Base-by-base conservation (phyloP, 2,329 filamentous ascomycete genomes). In the Fusarium paranaense region DNA sequence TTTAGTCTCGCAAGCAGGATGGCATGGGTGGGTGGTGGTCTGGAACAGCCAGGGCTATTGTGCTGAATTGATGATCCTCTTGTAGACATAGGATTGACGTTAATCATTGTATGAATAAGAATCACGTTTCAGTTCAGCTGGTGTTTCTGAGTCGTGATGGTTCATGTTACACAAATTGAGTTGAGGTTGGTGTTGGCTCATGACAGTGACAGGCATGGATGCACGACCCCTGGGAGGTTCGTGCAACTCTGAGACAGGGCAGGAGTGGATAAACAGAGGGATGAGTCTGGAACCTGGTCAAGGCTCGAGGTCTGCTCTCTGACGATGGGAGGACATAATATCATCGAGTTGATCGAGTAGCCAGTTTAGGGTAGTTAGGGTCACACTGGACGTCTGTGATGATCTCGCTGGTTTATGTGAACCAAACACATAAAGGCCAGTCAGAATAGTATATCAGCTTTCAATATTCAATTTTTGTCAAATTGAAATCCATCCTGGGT, bases 61-160 rank as follows among this genome's bases (percentile, higher is more conserved):
- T 57, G 47, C 33, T 61, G 54, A 50, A 37, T 73, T 42, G 58
- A 66, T 63, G 60, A 38, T 37, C 58, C 62, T 67, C 56, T 69
- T 69, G 65, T 69, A 59, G 71, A 71, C 63, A 73, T 66, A 61
- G 76, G 67, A 67, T 74, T 64, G 67, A 75, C 73, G 67, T 74
- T 78, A 78, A 77, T 78, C 70, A 76, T 58, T 78, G 76, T 78
- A 78, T 66, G 69, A 78, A 73, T 77, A 76, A 73, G 65, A 73
- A 77, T 62, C 62, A 74, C 61, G 62, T 76, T 75, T 72, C 59
- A 58, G 70, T 71, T 50, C 59, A 67, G 32, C 1, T 22, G 2
- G 8, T 56, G 52, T n/a, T 30, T 33, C 30, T 30, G 1, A 3
- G 8, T 18, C 11, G 13, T 47, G 25, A 52, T 30, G 25, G 16